Evolutionary conservation across 2,329 filamentous ascomycete genomes (phyloP), one percentile per base, ranked within the genome.

Genomic region (Paradendryphiella salina): DNA sequence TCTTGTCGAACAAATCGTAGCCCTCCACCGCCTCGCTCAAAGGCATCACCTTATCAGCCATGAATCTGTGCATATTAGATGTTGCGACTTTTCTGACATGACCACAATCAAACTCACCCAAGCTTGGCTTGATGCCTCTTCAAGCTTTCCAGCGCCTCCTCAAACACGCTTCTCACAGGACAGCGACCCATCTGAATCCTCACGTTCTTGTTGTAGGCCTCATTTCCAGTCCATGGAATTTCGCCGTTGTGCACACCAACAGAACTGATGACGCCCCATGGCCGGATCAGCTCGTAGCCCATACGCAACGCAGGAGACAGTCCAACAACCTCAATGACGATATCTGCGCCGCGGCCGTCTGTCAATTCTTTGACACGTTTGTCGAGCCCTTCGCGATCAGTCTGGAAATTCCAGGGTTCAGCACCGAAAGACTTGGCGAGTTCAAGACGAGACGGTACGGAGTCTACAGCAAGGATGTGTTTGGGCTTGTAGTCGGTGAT

Each of bases 331-430:
- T 80, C 78, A 38, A 96, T 85, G 2, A 94, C 85, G 14, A 89
- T 85, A 74, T 96, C 92, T 11, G 91, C 91, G 5, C 92, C 92
- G 32, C 92, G 80, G 6, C 90, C 90, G 13, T 87, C 80, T 0
- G 90, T 94, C 39, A 86, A 82, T 60, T 89, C 87, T 66, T 85
- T 85, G 45, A 96, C 85, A 45, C 87, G 82, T 60, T 81, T 79
- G 47, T 85, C 75, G 70, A 95, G 80, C 3, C 80, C 83, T 32
- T 85, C 83, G 39, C 80, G 80, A 53, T 89, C 83, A 2, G 77
- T 84, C 65, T 81, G 75, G 73, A 93, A 93, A 70, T 96, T 92
- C 74, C 91, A 85, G 0, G 89, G 86, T 72, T 93, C 90, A 2
- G 90, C 92, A 2, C 91, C 91, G 1, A 96, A 77, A 2, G 77